Evolutionary conservation across 495 filamentous ascomycete genomes (phyloP).

Genomic region (Penicillium parvum): DNA sequence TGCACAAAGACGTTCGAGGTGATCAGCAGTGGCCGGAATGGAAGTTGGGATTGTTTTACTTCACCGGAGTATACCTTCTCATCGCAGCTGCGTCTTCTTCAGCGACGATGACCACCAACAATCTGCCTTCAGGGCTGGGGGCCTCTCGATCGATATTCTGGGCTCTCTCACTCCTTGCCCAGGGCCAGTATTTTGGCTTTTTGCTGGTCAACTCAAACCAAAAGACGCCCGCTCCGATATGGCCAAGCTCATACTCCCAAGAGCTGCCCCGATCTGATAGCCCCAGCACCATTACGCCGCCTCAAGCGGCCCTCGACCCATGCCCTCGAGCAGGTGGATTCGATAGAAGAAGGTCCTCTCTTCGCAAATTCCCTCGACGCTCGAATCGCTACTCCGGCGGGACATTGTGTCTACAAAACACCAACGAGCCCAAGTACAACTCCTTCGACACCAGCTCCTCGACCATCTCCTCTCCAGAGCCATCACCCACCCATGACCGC

Average conservation of each 20-base stretch:
- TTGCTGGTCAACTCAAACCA: conserved; percentile 21
- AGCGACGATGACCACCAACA: conserved; percentile 25
- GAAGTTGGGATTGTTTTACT: conserved; percentile 18
- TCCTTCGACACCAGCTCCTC: conserved; percentile 26
- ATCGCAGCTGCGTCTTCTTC: conserved; percentile 28
- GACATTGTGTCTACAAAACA: conserved; percentile 29
- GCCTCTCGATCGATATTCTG: conserved; percentile 33
- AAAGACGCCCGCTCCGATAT: conserved; percentile 9
- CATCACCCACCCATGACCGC: conserved; percentile 9
- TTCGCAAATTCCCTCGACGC: conserved; percentile 27
- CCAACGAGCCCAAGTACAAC: conserved; percentile 19
- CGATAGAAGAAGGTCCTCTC: conserved; percentile 19
- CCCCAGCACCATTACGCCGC: conserved; percentile 7
- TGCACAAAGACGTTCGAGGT: conserved; percentile 20
- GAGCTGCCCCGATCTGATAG: conserved; percentile 26
- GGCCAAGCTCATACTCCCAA: conserved; percentile 26
- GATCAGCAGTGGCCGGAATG: conserved; percentile 15
- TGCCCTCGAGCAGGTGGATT: conserved; percentile 12
- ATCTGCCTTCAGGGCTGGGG: conserved; percentile 14
- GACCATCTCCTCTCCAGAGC: conserved; percentile 10
- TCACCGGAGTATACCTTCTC: conserved; percentile 26
- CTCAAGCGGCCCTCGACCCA: conserved; percentile 10
- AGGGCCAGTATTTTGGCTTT: conserved; percentile 32
- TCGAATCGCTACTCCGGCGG: conserved; percentile 36
- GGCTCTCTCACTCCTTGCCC: conserved; percentile 31